Evolutionary conservation across 2,329 filamentous ascomycete genomes (phyloP), one percentile per base, ranked within the genome.

Genomic region (Hymenoscyphus salicellus): DNA sequence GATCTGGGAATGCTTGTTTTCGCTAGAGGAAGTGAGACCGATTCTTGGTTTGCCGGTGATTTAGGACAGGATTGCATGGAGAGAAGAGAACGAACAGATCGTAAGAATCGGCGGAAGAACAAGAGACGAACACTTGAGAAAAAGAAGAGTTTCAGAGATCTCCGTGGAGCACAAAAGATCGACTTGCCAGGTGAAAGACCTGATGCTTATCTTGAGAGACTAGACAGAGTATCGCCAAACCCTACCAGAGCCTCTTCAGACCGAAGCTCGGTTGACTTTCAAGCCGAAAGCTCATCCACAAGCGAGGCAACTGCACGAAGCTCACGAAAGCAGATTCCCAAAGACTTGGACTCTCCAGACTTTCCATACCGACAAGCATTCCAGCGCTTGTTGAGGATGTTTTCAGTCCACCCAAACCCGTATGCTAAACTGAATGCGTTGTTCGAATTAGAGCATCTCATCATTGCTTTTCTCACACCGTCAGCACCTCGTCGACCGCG

Each of bases 1-100:
- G 95, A 99, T 75, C 82, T 98, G 3, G 93, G 93, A 5, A 93
- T 89, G 49, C 85, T 92, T 33, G 89, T 97, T 1, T 95, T 96
- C 61, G 85, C 88, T 46, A 81, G 86, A 60, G 95, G 95, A 2
- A 96, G 93, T 52, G 95, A 99, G 79, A 98, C 94, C 0, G 95
- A 98, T 75, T 83, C 83, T 2, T 97, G 94, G 90, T 95, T 97
- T 65, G 74, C 72, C 70, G 82, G 85, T 61, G 85, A 85, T 16
- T 76, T 93, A 6, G 86, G 87, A 2, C 84, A 89, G 70, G 81
- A 89, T 68, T 89, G 86, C 73, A 86, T 88, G 56, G 86, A 88
- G 60, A 82, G 86, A 30, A 84, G 83, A 58, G 84, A 88, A 59
- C 81, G 83, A 3, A 64, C 65, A 14, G 72, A 74, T 11, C 63